phyloP scores from a whole-genome alignment of 1,139 yeast genomes.

The Candida sanyaensis region DNA sequence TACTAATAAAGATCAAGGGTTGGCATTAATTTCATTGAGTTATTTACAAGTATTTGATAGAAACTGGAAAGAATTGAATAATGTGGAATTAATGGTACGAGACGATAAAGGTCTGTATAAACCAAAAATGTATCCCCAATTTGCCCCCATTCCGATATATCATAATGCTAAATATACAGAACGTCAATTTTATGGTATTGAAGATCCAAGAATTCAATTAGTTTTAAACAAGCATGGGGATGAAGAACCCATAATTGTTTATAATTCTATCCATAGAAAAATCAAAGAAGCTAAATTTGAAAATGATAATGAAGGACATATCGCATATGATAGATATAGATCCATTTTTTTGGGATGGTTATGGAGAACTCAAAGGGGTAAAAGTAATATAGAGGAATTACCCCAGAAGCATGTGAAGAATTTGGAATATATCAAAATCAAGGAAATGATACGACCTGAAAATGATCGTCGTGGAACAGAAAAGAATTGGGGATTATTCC shows the following conservation, averaged over 20 bases:
- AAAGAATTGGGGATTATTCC: conserved; percentile 37
- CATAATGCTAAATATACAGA: conserved; percentile 24
- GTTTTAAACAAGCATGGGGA: conserved; percentile 32
- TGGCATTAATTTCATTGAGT: conserved; percentile 32
- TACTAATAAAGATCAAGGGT: conserved; percentile 24
- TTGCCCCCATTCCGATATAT: conserved; percentile 30
- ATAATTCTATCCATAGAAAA: conserved; percentile 28
- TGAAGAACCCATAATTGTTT: conserved; percentile 32
- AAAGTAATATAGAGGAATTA: conserved; percentile 27
- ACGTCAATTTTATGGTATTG: conserved; percentile 42
- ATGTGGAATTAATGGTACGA: conserved; percentile 36
- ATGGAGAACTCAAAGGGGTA: conserved; percentile 39
- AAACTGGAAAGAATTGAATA: conserved; percentile 39
- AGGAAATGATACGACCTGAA: conserved; percentile 24
- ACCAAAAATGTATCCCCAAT: conserved; percentile 23
- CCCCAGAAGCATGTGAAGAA: conserved; percentile 13
- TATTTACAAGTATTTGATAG: conserved; percentile 40
- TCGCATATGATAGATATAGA: conserved; percentile 21
- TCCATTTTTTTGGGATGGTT: conserved; percentile 42
- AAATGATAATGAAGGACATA: conserved; percentile 16
- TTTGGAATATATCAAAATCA: conserved; percentile 22
- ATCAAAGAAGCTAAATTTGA: conserved; percentile 25
- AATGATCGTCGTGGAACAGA: conserved; percentile 19
- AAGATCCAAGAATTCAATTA: conserved; percentile 46
- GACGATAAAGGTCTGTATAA: conserved; percentile 8